Conservation (phyloP, 148 eudicot species). For the Rhododendron ovatum region DNA sequence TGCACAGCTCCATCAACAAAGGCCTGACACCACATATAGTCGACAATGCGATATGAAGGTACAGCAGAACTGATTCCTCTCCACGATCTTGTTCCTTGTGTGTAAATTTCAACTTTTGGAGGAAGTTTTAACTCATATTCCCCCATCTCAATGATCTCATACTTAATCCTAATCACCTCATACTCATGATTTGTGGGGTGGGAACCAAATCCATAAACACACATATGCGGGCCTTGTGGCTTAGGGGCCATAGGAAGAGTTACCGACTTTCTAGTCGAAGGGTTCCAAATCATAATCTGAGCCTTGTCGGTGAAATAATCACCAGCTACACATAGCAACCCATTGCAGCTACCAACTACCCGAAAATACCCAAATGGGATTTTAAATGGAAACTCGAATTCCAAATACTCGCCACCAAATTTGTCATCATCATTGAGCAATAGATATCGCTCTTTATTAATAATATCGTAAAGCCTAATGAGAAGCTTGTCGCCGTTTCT, state of each 20-base stretch:
- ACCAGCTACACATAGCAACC: conserved; percentile 22
- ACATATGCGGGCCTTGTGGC: neutral
- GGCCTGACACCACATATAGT: conserved; percentile 21
- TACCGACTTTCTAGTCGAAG: conserved; percentile 15
- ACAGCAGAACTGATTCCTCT: neutral
- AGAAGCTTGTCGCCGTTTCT: neutral
- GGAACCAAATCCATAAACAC: conserved; percentile 26
- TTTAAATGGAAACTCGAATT: conserved; percentile 21
- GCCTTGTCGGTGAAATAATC: neutral
- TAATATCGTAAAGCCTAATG: too few species aligned
- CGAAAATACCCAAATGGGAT: conserved; percentile 18
- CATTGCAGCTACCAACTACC: conserved; percentile 29
- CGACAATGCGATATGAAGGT: neutral
- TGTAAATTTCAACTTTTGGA: neutral
- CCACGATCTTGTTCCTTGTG: conserved; percentile 14
- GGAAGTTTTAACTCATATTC: neutral
- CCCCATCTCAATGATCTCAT: neutral
- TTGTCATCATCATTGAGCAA: conserved; percentile 9
- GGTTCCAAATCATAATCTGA: conserved; percentile 32
- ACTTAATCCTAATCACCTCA: neutral
- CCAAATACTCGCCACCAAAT: conserved; percentile 4
- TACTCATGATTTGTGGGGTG: conserved; percentile 2
- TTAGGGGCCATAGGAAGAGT: neutral
- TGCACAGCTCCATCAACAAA: conserved; percentile 28
- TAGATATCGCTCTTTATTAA: conserved; percentile 18